Base-by-base conservation (phyloP, 345 rosid species). In the Heritiera littoralis region DNA sequence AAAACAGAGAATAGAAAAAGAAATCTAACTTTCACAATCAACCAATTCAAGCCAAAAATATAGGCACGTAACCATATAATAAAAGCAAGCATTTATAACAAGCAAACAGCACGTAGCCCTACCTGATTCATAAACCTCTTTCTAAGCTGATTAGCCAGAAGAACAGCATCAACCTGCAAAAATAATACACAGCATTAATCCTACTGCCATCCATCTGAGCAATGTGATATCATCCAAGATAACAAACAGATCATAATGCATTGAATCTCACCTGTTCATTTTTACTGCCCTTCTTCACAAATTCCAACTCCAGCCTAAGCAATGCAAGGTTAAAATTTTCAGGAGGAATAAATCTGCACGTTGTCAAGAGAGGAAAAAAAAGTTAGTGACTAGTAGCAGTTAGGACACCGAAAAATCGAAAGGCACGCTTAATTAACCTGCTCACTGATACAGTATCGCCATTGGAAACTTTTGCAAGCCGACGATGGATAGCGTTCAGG, bases 251-350 rank as follows among this genome's bases (percentile, higher is more conserved):
- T 74, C 75, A 72, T 32, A 65, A 85, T 38, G 40, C 54, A 28
- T 18, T 18, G 20, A 52, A 59, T 18, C 17, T 72, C 38, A 89
- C 99, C 88, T 91, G 93, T 85, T 95, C 99, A 83, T 49, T 95
- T 86, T 87, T 93, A 54, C 92, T 88, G 45, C 97, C 98, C 81
- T 87, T 93, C 81, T 95, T 95, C 18, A 93, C 97, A 82, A 95
- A 95, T 77, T 95, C 98, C 82, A 95, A 78, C 79, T 95, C 99
- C 12, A 90, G 87, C 23, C 91, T 88, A 56, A 95, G 89, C 85
- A 95, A 18, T 7, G 93, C 97, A 58, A 95, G 86, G 66, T 89
- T 87, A 80, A 88, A 95, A 81, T 87, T 65, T 45, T 93, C 97
- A 0, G 97, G 97, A 74, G 91, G 99, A 40, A 88, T 78, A 80